A percentile compares a stretch with the other conserved stretches of the same genome.
Conservation (phyloP, 2,329 filamentous ascomycete species). For the Chaetomiaceae sp. region DNA sequence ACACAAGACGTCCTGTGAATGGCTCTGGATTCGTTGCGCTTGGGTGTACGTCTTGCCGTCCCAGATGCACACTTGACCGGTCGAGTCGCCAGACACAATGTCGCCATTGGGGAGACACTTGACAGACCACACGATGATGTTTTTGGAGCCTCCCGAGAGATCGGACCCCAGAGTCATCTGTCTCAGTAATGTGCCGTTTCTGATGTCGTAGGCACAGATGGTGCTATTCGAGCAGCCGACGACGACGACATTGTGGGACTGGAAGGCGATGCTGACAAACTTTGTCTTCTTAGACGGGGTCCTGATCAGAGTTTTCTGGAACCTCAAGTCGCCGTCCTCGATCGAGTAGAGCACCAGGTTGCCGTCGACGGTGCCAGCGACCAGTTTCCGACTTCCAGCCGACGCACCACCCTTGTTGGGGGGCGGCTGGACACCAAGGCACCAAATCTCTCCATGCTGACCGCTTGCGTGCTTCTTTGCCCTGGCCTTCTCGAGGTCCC, state of each 20-base stretch:
- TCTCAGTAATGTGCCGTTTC: conserved; percentile 68
- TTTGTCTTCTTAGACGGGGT: conserved; percentile 79
- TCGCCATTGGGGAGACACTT: conserved; percentile 83
- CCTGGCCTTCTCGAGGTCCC: conserved; percentile 77
- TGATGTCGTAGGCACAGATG: conserved; percentile 86
- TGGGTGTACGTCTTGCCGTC: conserved; percentile 89
- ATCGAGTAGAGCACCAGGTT: conserved; percentile 83
- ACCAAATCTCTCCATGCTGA: conserved; percentile 96
- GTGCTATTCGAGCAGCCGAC: conserved; percentile 94
- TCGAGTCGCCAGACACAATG: conserved; percentile 92
- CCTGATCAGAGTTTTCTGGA: conserved; percentile 69
- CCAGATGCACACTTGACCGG: conserved; percentile 89
- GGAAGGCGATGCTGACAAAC: conserved; percentile 87
- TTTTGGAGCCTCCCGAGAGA: conserved; percentile 68
- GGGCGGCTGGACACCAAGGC: conserved; percentile 78
- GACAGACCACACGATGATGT: conserved; percentile 89
- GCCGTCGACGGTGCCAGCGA: conserved; percentile 85
- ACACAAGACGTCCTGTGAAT: conserved; percentile 86
- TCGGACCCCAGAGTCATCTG: conserved; percentile 84
- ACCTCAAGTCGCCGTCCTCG: conserved; percentile 75
- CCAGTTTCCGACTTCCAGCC: conserved; percentile 53
- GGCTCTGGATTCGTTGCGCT: conserved; percentile 76
- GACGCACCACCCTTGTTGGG: conserved; percentile 29
- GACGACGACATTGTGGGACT: conserved; percentile 74
- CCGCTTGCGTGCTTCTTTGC: conserved; percentile 80